These are phyloP conservation scores for Pythium scleroteichum DNA, from an alignment of 352 stramenopile genomes.

Conservation along the genomic window DNA sequence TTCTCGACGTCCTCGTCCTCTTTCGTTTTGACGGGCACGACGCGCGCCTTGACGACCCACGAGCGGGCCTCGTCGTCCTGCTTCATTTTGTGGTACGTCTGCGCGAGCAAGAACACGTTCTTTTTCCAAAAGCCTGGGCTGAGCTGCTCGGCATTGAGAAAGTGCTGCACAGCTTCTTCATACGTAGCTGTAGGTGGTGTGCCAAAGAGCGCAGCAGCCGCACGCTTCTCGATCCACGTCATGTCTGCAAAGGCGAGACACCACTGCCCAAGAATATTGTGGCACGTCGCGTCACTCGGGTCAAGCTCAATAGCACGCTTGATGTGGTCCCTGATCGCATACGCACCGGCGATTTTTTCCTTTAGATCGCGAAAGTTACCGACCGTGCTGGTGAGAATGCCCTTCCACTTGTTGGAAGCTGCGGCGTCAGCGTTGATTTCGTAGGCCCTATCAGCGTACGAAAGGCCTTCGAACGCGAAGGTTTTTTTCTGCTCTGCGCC, in stretches of 20 bases:
- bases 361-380: slow-evolving; percentile 66
- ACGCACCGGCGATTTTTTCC: slow-evolving; percentile 69
- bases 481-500: slow-evolving; percentile 53
- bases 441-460: slow-evolving; percentile 55
- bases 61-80: slow-evolving; percentile 31
- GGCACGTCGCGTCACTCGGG: slow-evolving; percentile 51
- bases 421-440: slow-evolving; percentile 44
- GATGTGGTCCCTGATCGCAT: slow-evolving; percentile 68
- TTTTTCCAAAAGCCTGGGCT: slow-evolving; percentile 81
- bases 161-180: slow-evolving; percentile 58
- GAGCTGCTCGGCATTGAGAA: slow-evolving; percentile 54
- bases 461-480: slow-evolving; percentile 54
- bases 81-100: slow-evolving; percentile 78
- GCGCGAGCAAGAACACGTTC: slow-evolving; percentile 62
- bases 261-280: slow-evolving; percentile 79
- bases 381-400: slow-evolving; percentile 64
- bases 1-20: slow-evolving; percentile 57
- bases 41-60: slow-evolving; percentile 53
- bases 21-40: slow-evolving; percentile 54
- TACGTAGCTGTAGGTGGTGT: slow-evolving; percentile 58
- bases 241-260: slow-evolving; percentile 79
- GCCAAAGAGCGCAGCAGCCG: slow-evolving; percentile 67
- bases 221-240: slow-evolving; percentile 73
- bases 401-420: slow-evolving; percentile 75
- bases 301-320: slow-evolving; percentile 74